These are phyloP conservation scores for Crucihimalaya himalaica DNA, from an alignment of 345 rosid genomes.

Conservation along the genomic window DNA sequence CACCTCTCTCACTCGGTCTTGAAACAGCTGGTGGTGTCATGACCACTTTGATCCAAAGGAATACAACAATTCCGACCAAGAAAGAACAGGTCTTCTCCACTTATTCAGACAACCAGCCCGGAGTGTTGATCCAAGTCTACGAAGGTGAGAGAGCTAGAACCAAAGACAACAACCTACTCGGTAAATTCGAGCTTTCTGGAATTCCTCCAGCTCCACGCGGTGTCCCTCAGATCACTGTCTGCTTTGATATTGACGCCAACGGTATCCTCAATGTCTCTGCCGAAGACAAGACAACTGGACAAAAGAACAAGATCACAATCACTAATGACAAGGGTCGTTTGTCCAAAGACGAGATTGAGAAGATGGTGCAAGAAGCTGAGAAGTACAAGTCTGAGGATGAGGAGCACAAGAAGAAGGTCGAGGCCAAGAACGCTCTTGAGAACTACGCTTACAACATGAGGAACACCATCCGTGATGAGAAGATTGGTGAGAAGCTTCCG, in stretches of 20 bases:
- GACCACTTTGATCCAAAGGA: constrained; percentile 41
- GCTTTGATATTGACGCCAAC: constrained; percentile 30
- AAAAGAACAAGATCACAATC: constrained; percentile 61
- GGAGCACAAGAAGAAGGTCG: constrained; percentile 55
- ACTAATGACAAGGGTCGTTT: constrained; percentile 58
- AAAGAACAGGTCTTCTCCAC: constrained; percentile 44
- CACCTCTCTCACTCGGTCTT: constrained; percentile 42
- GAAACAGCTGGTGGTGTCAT: constrained; percentile 47
- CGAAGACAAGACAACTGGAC: constrained; percentile 52
- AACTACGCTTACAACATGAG: constrained; percentile 60
- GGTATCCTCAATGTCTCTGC: constrained; percentile 52
- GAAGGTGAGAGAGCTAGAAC: constrained; percentile 50
- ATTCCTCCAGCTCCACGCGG: constrained; percentile 47
- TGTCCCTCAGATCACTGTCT: constrained; percentile 43
- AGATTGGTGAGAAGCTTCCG: constrained; percentile 50
- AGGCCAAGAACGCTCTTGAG: constrained; percentile 56
- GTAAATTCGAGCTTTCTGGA: constrained; percentile 40
- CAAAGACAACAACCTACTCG: constrained; percentile 45
- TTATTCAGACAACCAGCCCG: constrained; percentile 39
- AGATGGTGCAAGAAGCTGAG: constrained; percentile 61
- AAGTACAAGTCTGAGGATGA: constrained; percentile 56
- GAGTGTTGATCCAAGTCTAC: constrained; percentile 43
- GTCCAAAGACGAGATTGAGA: constrained; percentile 55
- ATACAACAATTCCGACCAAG: constrained; percentile 43
- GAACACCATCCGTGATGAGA: constrained; percentile 52